Conservation (phyloP, 1,284 basidiomycete genomes). For the Cystobasidiaceae sp. region DNA sequence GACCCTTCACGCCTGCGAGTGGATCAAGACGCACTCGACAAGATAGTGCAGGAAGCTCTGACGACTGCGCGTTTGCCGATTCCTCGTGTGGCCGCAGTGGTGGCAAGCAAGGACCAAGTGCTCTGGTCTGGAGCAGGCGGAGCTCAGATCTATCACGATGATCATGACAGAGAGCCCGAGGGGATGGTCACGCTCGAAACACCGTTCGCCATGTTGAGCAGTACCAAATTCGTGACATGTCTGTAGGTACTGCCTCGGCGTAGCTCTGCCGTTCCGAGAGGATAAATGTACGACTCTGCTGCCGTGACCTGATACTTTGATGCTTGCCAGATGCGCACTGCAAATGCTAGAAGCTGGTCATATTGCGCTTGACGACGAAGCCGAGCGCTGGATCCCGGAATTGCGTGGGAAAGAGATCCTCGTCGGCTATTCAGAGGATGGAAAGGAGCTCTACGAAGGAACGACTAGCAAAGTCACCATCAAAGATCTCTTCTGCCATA, state of each 20-base stretch:
- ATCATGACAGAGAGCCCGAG: not conserved
- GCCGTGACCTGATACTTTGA: too few relatives aligned
- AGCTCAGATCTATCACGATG: not conserved
- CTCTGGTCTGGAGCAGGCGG: constrained; percentile 3
- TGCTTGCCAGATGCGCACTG: not conserved
- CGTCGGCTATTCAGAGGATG: not conserved
- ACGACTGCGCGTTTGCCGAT: not conserved
- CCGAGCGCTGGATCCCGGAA: constrained; percentile 8
- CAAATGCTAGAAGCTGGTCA: constrained; percentile 6
- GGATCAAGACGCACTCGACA: not conserved
- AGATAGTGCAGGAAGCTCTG: not conserved
- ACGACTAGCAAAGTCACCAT: not conserved
- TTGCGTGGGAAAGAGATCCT: not conserved
- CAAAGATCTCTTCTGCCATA: constrained; percentile 14
- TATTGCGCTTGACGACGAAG: constrained; percentile 1
- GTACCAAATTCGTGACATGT: too few relatives aligned
- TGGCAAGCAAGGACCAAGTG: not conserved
- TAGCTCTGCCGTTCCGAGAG: too few relatives aligned
- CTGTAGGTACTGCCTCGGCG: too few relatives aligned
- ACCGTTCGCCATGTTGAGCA: constrained; percentile 15
- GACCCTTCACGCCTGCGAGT: too few relatives aligned
- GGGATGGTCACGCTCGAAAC: constrained; percentile 1
- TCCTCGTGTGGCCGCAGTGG: not conserved
- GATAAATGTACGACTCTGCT: too few relatives aligned
- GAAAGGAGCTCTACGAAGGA: constrained; percentile 1